Base-by-base conservation (phyloP, 331 rosid species). In the Pyracantha coccinea region DNA sequence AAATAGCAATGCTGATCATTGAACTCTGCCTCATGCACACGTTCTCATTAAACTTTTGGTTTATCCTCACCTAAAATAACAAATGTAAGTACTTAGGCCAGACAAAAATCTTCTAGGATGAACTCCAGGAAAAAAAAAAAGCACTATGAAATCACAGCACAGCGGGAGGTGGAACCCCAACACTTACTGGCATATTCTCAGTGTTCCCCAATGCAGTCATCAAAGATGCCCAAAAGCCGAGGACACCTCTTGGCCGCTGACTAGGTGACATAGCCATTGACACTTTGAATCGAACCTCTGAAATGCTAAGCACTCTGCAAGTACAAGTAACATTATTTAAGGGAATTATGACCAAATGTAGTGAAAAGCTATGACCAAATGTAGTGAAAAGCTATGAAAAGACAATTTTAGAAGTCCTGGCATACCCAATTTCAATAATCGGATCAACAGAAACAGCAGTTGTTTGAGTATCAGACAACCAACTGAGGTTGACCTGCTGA, bases 141-240 rank as follows among this genome's bases (percentile, higher is more conserved):
- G 6, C 6, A 19, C 73, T 71, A 57, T 74, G 58, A 35, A 77
- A 75, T 20, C 47, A 63, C 71, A 65, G 59, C 79, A 31, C 64
- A 45, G 53, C 35, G 5, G 23, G 47, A 66, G 80, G 54, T 47
- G 71, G 64, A 81, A 71, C 24, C 31, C 57, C 33, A 69, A 75
- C 68, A 83, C 97, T 79, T 88, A 94, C 97, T 20, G 97, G 90
- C 99, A 94, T 94, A 77, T 90, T 92, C 86, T 94, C 97, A 12
- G 89, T 94, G 89, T 94, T 94, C 44, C 99, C 97, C 84, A 94
- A 81, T 38, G 99, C 99, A 78, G 99, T 94, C 99, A 94, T 94
- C 77, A 94, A 89, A 69, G 99, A 94, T 74, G 99, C 91, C 97
- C 97, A 94, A 80, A 94, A 94, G 50, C 99, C 99, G 73, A 94